phyloP scores from a whole-genome alignment of 257 asterid genomes.

The Solanum pinnatisectum region DNA sequence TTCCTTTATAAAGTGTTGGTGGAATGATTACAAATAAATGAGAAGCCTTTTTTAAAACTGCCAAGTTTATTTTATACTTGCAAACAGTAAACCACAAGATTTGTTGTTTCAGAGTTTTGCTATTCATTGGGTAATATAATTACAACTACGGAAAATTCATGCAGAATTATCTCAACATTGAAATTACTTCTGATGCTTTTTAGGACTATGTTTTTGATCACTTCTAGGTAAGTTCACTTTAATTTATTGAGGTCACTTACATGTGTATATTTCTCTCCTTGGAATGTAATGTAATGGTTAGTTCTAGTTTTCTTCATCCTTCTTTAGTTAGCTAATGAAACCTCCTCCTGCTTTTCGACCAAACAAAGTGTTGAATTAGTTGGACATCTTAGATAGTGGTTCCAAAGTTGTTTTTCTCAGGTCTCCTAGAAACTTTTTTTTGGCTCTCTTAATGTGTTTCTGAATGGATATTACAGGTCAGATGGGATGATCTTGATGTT shows the following conservation, averaged over 20 bases:
- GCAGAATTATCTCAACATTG: not conserved
- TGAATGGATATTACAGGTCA: constrained; percentile 44
- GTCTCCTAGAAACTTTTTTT: not conserved
- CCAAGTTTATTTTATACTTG: not conserved
- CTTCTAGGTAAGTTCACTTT: not conserved
- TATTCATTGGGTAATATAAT: not conserved
- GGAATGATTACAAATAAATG: not conserved
- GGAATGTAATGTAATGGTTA: not conserved
- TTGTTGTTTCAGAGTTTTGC: not conserved
- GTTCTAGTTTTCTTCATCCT: not conserved
- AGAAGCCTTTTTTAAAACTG: not conserved
- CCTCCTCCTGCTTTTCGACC: not conserved
- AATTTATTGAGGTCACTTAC: not conserved
- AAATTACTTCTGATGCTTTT: not conserved
- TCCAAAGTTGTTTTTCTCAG: not conserved
- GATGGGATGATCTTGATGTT: constrained; percentile 89
- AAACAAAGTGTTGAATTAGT: not conserved
- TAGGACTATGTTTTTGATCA: not conserved
- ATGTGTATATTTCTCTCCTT: not conserved
- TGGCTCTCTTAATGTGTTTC: not conserved
- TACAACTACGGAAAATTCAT: not conserved
- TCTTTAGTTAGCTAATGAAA: not conserved
- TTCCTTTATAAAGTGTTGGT: not conserved
- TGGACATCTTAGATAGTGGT: not conserved
- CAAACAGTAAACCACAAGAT: not conserved